These are phyloP conservation scores for Claviceps sp. DNA, from an alignment of 2,329 filamentous ascomycete genomes.

Conservation along the genomic window DNA sequence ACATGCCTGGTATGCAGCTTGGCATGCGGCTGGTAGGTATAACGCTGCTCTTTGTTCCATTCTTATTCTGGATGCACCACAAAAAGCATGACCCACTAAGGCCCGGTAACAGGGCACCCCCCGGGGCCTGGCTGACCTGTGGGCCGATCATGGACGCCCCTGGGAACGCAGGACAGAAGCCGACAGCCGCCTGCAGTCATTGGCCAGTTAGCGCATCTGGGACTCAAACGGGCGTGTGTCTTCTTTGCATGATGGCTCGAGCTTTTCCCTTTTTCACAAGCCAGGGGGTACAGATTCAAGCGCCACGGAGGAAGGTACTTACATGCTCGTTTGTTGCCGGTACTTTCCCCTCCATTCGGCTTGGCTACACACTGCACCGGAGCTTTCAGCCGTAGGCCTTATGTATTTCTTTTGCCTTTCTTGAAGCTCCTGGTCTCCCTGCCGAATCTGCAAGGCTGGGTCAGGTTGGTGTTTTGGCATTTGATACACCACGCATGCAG, in stretches of 20 bases:
- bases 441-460: not conserved
- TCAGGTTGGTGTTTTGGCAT: slow-evolving; percentile 3
- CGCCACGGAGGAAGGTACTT: not conserved
- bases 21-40: too few relatives aligned
- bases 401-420: not conserved
- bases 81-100: not conserved
- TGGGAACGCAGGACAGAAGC: not conserved
- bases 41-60: too few relatives aligned
- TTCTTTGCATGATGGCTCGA: slow-evolving; percentile 3
- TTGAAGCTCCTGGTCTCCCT: not conserved
- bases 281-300: not conserved
- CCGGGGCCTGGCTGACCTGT: not conserved
- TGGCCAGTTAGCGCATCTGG: slow-evolving; percentile 1
- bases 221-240: slow-evolving; percentile 2
- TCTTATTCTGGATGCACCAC: not conserved
- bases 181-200: not conserved
- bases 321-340: not conserved
- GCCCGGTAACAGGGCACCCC: not conserved
- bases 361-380: not conserved
- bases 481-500: not conserved
- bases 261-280: not conserved
- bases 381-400: not conserved
- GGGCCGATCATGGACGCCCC: not conserved
- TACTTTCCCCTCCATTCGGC: too few relatives aligned
- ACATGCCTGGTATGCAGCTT: not conserved